Conservation (phyloP, 2,329 filamentous ascomycete genomes). For the Fonsecaea multimorphosa region DNA sequence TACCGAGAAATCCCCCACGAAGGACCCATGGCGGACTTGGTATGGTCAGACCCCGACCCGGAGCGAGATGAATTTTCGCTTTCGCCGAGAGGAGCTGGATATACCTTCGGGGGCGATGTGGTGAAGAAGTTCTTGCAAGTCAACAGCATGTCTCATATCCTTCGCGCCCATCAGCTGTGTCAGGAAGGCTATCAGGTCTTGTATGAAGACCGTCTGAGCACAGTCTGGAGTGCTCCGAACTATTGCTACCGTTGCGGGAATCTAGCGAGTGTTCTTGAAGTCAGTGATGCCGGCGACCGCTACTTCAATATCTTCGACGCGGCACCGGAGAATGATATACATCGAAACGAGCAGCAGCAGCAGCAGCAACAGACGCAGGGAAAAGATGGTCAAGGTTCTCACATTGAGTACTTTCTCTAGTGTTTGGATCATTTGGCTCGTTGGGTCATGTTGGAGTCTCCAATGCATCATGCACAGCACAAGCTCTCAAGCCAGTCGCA, state of each 20-base stretch:
- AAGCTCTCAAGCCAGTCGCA: neutral
- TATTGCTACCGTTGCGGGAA: constrained; percentile 97
- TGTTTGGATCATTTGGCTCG: constrained; percentile 16
- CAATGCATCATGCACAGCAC: constrained; percentile 1
- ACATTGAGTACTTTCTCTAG: constrained; percentile 71
- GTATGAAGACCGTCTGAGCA: constrained; percentile 92
- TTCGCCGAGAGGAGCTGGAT: constrained; percentile 89
- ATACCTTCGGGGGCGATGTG: constrained; percentile 96
- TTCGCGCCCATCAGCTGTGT: constrained; percentile 96
- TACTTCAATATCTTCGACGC: constrained; percentile 99
- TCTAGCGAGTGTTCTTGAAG: constrained; percentile 94
- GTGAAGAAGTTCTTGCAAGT: constrained; percentile 98
- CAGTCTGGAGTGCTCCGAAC: constrained; percentile 97
- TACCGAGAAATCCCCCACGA: constrained; percentile 99
- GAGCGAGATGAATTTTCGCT: constrained; percentile 97
- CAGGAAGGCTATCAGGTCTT: constrained; percentile 98
- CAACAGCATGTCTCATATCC: constrained; percentile 96
- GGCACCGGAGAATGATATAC: constrained; percentile 90
- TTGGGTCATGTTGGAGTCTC: constrained; percentile 8
- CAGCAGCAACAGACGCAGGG: constrained; percentile 58
- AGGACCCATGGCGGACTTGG: constrained; percentile 98
- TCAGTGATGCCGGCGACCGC: constrained; percentile 87
- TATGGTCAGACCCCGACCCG: constrained; percentile 98
- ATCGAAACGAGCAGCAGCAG: constrained; percentile 79
- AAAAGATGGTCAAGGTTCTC: constrained; percentile 73